Percentiles rank a stretch among this genome's conserved stretches.
Conservation (phyloP, 441 rosid species). For the Iberis amara region DNA sequence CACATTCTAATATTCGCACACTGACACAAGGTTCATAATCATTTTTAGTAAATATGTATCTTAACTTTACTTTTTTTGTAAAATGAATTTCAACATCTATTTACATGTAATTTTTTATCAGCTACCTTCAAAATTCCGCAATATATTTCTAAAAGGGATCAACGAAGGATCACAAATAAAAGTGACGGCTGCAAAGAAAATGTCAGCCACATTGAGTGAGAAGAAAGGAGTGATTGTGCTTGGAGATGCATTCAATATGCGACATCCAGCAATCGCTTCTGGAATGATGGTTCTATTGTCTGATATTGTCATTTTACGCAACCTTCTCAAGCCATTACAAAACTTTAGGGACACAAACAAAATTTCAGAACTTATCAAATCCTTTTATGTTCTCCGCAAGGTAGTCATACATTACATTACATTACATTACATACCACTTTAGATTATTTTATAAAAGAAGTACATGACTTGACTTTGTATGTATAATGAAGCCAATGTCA, state of each 20-base stretch:
- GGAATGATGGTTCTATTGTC: slow-evolving; percentile 59
- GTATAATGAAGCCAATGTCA: slow-evolving; percentile 40
- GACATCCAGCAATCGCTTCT: slow-evolving; percentile 50
- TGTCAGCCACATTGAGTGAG: slow-evolving; percentile 40
- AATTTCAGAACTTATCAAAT: slow-evolving; percentile 33
- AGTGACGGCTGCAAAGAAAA: slow-evolving; percentile 38
- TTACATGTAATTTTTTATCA: too few relatives aligned
- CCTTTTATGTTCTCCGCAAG: slow-evolving; percentile 41
- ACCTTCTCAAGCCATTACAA: slow-evolving; percentile 35
- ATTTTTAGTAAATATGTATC: too few relatives aligned
- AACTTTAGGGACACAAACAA: slow-evolving; percentile 33
- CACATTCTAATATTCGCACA: too few relatives aligned
- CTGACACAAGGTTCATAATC: too few relatives aligned
- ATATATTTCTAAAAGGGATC: too few relatives aligned
- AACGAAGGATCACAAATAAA: not conserved
- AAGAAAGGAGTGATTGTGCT: slow-evolving; percentile 51
- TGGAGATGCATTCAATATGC: slow-evolving; percentile 72
- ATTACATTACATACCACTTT: too few relatives aligned
- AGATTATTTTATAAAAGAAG: too few relatives aligned
- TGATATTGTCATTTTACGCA: slow-evolving; percentile 40
- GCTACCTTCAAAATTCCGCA: too few relatives aligned
- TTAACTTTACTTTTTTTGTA: too few relatives aligned
- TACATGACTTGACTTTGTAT: too few relatives aligned
- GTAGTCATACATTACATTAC: slow-evolving; percentile 9
- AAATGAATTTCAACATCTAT: too few relatives aligned